Base-by-base conservation (phyloP, 495 filamentous ascomycete species). In the Hypoxylon lienhwacheense region DNA sequence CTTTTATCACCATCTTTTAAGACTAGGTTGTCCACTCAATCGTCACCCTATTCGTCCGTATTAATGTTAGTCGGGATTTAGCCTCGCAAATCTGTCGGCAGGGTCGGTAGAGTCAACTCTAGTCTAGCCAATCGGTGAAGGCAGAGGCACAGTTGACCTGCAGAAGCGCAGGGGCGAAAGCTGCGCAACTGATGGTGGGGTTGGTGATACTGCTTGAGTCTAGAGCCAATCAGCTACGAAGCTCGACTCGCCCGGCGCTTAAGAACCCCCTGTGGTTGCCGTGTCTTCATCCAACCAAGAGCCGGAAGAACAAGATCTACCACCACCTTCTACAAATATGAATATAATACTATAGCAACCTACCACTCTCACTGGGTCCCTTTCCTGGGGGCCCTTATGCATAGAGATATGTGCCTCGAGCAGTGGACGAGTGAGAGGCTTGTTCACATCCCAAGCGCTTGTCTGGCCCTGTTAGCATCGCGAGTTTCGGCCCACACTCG, bases 401-500 rank as follows among this genome's bases (percentile, higher is more conserved):
- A 70, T 50, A 55, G 61, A 60, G 47, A 50, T 56, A 43, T 58
- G 64, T 66, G 53, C 63, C 64, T 68, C 58, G 58, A 32, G 26
- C 22, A 14, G 47, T 33, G 42, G 65, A 64, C 70, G 65, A 72
- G 71, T 73, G 47, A 69, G 56, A 67, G 53, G 59, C 65, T 44
- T 65, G 52, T 69, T 70, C 66, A 71, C 65, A 68, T 59, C 14
- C 40, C 60, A 64, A 63, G 61, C 48, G 55, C 54, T 55, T 46
- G 33, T 55, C 36, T 59, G 61, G 52, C 46, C 47, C 53, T 63
- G 63, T 49, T 55, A 48, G 54, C 47, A 19, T 59, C 37, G 51
- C 35, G 16, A 40, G 31, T 59, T 48, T 32, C 47, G 53, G 61
- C 36, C 48, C 49, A 64, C 65, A n/a, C 43, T 70, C 54, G 64